Percentiles rank a stretch among this genome's conserved stretches.
These are phyloP conservation scores for Neurospora tetraspora DNA, from an alignment of 495 filamentous ascomycete species.

Conservation along the genomic window DNA sequence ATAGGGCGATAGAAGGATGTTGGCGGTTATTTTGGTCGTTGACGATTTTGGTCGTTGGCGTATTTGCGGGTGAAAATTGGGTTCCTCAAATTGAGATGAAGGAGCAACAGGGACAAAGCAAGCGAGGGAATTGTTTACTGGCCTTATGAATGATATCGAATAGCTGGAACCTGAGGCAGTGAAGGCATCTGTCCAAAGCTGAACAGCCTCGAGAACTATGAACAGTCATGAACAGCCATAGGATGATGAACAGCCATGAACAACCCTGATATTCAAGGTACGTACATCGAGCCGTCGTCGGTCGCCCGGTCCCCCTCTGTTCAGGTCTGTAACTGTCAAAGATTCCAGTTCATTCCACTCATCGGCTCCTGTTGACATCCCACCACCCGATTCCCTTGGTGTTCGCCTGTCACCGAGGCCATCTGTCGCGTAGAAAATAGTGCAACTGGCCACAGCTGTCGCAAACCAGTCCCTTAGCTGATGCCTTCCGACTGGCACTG, in stretches of 20 bases:
- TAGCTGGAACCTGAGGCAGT: background rate
- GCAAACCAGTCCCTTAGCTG: background rate
- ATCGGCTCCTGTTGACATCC: background rate
- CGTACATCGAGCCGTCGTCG: background rate
- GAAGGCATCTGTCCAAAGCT: background rate
- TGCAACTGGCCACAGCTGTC: background rate
- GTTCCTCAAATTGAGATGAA: too few species aligned
- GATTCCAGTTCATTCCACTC: background rate
- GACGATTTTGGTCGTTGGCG: too few species aligned
- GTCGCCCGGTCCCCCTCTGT: background rate
- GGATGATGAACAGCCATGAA: background rate
- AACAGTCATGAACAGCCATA: background rate
- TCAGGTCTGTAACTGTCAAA: background rate
- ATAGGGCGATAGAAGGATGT: too few species aligned
- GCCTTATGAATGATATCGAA: background rate
- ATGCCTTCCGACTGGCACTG: accelerated
- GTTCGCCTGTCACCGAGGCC: background rate
- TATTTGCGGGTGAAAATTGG: too few species aligned
- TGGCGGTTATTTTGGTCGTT: too few species aligned
- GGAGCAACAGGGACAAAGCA: background rate
- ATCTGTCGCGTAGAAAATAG: background rate
- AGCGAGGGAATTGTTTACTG: background rate
- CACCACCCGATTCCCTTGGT: background rate
- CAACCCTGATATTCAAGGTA: background rate
- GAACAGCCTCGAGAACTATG: background rate